Percentiles rank a stretch among this genome's conserved stretches.
These are phyloP conservation scores for Brassica hybrid DNA, from an alignment of 441 rosid species.

Conservation along the genomic window DNA sequence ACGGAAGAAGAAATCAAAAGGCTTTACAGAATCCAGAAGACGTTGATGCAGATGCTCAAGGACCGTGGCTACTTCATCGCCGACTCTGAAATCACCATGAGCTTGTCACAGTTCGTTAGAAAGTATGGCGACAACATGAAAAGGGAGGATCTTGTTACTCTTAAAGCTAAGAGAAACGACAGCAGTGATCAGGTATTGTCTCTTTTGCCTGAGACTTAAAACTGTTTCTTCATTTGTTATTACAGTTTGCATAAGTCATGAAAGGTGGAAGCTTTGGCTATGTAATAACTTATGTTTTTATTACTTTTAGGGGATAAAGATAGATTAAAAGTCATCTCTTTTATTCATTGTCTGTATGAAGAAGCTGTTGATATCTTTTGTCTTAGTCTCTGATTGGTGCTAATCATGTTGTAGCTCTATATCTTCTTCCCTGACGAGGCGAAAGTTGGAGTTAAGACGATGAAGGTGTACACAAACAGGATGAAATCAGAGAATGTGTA, in stretches of 20 bases:
- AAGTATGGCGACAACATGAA: conserved; percentile 81
- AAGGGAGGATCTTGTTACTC: conserved; percentile 83
- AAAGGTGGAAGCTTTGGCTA: background rate
- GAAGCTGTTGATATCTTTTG: no score
- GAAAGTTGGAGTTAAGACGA: conserved; percentile 94
- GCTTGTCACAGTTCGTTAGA: conserved; percentile 54
- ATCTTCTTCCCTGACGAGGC: conserved; percentile 90
- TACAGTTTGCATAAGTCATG: background rate
- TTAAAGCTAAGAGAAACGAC: conserved; percentile 59
- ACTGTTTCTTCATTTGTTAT: background rate
- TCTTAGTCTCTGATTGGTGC: no score
- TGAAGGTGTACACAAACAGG: conserved; percentile 85
- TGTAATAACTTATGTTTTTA: background rate
- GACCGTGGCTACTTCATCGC: conserved; percentile 78
- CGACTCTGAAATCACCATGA: conserved; percentile 68
- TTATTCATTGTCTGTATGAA: no score
- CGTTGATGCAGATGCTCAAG: conserved; percentile 83
- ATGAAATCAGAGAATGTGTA: conserved; percentile 88
- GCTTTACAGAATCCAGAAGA: conserved; percentile 66
- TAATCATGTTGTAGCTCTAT: conserved; percentile 59
- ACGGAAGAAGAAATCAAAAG: conserved; percentile 73
- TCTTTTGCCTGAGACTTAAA: background rate
- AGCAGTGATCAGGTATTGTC: conserved; percentile 65
- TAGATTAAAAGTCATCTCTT: no score
- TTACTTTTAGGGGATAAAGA: no score